These are phyloP conservation scores for Carex cristatella DNA, from an alignment of 176 grass and related monocot genomes.

Conservation along the genomic window DNA sequence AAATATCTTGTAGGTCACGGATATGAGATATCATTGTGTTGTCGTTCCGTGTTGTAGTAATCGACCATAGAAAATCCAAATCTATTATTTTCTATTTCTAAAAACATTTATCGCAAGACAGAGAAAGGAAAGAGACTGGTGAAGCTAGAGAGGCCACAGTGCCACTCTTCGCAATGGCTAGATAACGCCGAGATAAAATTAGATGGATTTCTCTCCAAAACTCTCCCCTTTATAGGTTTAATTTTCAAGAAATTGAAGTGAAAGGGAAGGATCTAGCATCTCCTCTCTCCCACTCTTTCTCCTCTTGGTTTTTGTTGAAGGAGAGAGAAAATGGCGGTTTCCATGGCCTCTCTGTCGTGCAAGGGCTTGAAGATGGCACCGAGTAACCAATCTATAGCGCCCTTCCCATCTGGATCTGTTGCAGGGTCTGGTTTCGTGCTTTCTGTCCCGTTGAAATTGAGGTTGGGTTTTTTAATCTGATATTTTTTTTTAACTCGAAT, in stretches of 20 bases:
- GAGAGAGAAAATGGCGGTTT: slow-evolving; percentile 45
- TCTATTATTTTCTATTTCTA: background rate
- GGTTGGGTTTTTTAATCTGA: slow-evolving; percentile 32
- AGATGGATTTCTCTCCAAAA: slow-evolving; percentile 23
- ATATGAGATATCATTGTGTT: background rate
- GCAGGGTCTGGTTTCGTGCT: slow-evolving; percentile 21
- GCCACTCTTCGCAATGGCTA: slow-evolving; percentile 14
- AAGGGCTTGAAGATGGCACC: slow-evolving; percentile 28
- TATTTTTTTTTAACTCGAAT: background rate
- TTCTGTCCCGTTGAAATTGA: slow-evolving; percentile 31
- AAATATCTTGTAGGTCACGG: background rate
- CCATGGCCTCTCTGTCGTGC: slow-evolving; percentile 36
- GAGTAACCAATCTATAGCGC: background rate
- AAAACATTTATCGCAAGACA: background rate
- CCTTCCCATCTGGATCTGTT: background rate
- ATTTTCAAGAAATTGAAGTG: background rate
- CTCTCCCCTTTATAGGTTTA: slow-evolving; percentile 3
- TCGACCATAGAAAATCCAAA: background rate
- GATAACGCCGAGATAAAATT: slow-evolving; percentile 19
- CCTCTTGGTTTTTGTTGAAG: slow-evolving; percentile 31
- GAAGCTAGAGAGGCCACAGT: slow-evolving; percentile 19
- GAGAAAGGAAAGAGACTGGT: slow-evolving; percentile 22
- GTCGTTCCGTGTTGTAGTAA: background rate
- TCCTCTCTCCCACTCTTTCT: background rate
- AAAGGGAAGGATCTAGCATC: background rate